phyloP scores from a whole-genome alignment of 2,329 filamentous ascomycete genomes.

The Ophiosphaerella herpotricha region DNA sequence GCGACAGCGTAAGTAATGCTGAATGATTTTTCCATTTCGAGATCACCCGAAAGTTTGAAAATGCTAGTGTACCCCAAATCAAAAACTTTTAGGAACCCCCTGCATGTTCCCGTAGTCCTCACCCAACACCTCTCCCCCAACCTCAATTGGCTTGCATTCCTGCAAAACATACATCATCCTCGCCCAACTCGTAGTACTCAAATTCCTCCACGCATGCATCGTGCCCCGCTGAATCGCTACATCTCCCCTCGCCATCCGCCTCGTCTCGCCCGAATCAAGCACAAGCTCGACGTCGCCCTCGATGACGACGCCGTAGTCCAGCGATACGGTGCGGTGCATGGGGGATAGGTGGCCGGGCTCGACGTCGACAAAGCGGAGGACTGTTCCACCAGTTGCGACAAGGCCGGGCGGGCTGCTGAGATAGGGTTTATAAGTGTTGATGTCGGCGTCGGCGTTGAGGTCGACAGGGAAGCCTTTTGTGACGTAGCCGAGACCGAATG shows the following conservation, averaged over 20 bases:
- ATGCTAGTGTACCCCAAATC: not conserved
- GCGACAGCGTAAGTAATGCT: no score
- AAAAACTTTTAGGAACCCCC: conserved; percentile 35
- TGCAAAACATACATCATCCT: conserved; percentile 41
- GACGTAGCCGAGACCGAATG: conserved; percentile 55
- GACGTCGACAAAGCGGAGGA: conserved; percentile 48
- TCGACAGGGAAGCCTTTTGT: conserved; percentile 54
- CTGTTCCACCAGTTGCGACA: conserved; percentile 51
- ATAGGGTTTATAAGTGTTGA: conserved; percentile 51
- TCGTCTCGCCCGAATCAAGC: conserved; percentile 44
- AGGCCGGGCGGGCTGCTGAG: conserved; percentile 55
- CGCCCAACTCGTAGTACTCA: conserved; percentile 31
- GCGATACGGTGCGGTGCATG: conserved; percentile 47
- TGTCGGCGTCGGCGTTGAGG: conserved; percentile 52
- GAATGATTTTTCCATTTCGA: not conserved
- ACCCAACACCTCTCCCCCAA: conserved; percentile 27
- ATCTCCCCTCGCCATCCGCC: conserved; percentile 42
- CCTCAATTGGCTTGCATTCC: conserved; percentile 29
- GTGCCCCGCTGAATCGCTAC: conserved; percentile 45
- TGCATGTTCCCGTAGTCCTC: conserved; percentile 40
- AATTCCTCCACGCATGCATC: conserved; percentile 46
- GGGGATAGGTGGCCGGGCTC: conserved; percentile 32
- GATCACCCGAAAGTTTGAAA: no score
- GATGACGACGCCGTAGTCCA: conserved; percentile 47
- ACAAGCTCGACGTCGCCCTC: conserved; percentile 45